phyloP scores from a whole-genome alignment of 2,329 filamentous ascomycete species.

The Cytospora mali region DNA sequence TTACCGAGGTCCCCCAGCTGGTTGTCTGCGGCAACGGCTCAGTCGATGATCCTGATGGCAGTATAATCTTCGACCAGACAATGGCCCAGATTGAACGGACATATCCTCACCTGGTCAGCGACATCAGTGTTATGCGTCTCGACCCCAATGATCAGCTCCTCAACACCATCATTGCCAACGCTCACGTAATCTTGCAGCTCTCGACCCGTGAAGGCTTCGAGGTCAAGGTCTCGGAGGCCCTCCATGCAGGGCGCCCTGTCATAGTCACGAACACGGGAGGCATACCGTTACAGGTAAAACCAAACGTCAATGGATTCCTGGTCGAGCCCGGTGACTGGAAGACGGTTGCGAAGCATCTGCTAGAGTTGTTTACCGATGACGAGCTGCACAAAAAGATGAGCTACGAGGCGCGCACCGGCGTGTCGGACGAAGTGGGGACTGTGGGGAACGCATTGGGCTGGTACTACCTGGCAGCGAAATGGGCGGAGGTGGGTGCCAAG shows the following conservation, averaged over 20 bases:
- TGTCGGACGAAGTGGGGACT: slow-evolving; percentile 81
- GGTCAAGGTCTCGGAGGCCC: slow-evolving; percentile 81
- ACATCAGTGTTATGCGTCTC: slow-evolving; percentile 76
- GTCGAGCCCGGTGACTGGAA: slow-evolving; percentile 72
- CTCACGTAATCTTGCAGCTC: slow-evolving; percentile 74
- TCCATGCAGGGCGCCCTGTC: slow-evolving; percentile 78
- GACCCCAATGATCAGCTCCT: slow-evolving; percentile 79
- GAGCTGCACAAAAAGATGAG: slow-evolving; percentile 69
- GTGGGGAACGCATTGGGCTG: slow-evolving; percentile 77
- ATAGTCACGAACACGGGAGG: slow-evolving; percentile 78
- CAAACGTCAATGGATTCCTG: slow-evolving; percentile 72
- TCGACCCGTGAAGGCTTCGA: slow-evolving; percentile 84
- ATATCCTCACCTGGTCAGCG: slow-evolving; percentile 63
- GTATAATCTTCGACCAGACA: slow-evolving; percentile 70
- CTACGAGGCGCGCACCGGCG: slow-evolving; percentile 62
- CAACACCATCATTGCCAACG: slow-evolving; percentile 73
- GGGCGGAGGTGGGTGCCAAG: slow-evolving; percentile 57
- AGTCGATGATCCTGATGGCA: slow-evolving; percentile 78
- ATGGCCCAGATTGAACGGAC: slow-evolving; percentile 66
- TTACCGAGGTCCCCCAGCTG: slow-evolving; percentile 66
- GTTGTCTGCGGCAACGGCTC: slow-evolving; percentile 79
- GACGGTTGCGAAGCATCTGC: slow-evolving; percentile 68
- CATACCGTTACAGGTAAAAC: slow-evolving; percentile 76
- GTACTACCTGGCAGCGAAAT: slow-evolving; percentile 74
- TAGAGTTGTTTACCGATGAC: slow-evolving; percentile 66